Conservation (phyloP, 2,329 filamentous ascomycete genomes). For the Fusarium concolor region DNA sequence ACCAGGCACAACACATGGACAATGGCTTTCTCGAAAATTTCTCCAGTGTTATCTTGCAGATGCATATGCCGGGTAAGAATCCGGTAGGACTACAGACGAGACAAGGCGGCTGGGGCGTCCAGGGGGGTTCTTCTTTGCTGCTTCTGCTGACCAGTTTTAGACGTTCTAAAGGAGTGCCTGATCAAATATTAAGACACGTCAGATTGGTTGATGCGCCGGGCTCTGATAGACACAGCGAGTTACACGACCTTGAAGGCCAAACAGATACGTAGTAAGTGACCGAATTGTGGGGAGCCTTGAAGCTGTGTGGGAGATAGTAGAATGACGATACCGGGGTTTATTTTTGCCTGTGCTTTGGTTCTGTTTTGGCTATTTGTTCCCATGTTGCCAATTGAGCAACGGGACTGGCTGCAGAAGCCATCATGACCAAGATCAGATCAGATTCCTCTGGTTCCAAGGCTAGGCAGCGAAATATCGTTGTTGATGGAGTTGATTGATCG, state of each 20-base stretch:
- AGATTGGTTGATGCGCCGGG: conserved; percentile 3
- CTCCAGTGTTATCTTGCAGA: conserved; percentile 18
- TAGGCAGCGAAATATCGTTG: conserved; percentile 34
- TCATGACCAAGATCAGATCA: conserved; percentile 7
- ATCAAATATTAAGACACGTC: conserved; percentile 4
- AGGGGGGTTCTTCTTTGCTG: conserved; percentile 15
- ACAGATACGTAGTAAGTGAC: conserved; percentile 15
- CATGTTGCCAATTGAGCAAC: conserved; percentile 20
- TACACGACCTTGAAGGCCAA: conserved; percentile 20
- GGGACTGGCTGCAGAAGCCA: conserved; percentile 1
- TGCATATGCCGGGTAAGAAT: conserved; percentile 26
- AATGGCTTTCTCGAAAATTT: conserved; percentile 21
- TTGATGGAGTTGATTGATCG: conserved; percentile 14
- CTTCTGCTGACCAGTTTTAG: conserved; percentile 5
- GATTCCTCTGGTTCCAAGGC: conserved; percentile 2
- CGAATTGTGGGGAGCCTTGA: conserved; percentile 28
- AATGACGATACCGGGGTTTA: conserved; percentile 22
- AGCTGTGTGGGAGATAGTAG: conserved; percentile 23
- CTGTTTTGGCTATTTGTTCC: conserved; percentile 5
- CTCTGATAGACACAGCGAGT: conserved; percentile 18
- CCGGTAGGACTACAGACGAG: conserved; percentile 24
- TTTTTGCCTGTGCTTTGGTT: conserved; percentile 25
- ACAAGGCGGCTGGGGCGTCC: conserved; percentile 24
- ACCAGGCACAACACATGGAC: background rate
- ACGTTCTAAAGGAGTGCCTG: conserved; percentile 9